Evolutionary conservation across 306 rosid genomes (phyloP), one percentile per base, ranked within the genome.

Genomic region (Trifolium dubium): DNA sequence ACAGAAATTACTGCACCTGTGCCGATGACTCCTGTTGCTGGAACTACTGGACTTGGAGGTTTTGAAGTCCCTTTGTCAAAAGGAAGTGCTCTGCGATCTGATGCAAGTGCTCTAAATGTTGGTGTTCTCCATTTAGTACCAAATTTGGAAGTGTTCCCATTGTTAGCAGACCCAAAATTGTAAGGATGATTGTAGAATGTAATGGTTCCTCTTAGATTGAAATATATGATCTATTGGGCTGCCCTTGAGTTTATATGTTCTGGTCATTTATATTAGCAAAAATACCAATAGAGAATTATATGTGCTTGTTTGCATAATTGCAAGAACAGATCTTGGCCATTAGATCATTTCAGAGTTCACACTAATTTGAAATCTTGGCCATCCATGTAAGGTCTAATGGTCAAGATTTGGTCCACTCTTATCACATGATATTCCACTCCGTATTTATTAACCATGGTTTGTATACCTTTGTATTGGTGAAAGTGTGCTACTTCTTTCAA

Each of bases 41-140:
- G 92, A 73, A 95, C 99, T 71, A 95, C 99, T 54, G 99, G 98
- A 54, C 98, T 95, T 73, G 99, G 99, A 69, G 99, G 99, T 78
- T 95, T 95, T 81, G 99, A 92, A 79, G 96, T 88, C 77, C 99
- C 99, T 79, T 81, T 77, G 64, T 95, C 99, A 58, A 89, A 86
- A 82, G 99, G 99, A 79, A 86, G 85, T 54, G 77, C 89, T 56
- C 88, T 95, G 63, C 92, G 99, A 18, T 84, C 97, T 76, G 99
- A 95, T 86, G 98, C 99, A 59, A 95, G 99, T 77, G 96, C 98
- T 82, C 78, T 95, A 65, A 95, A 88, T 82, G 86, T 95, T 23
- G 99, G 99, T 35, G 99, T 95, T 69, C 98, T 95, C 61, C 96
- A 95, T 82, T 85, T 95, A 4, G 98, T 90, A 29, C 99, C 99